Conservation (phyloP, 1,139 yeast species). For the Meyerozyma sp. region DNA sequence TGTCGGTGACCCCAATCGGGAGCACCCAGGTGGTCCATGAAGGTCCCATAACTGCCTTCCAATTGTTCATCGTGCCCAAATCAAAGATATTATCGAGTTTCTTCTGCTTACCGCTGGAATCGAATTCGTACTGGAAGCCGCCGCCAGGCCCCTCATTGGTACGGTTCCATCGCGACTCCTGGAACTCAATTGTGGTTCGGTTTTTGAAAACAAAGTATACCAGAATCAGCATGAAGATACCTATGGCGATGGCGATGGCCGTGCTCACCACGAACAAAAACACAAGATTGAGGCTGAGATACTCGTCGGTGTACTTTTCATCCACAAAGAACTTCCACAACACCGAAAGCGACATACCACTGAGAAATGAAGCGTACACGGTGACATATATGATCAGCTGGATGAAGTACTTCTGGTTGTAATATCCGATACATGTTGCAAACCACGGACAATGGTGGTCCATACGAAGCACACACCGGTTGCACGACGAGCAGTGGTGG, state of each 20-base stretch:
- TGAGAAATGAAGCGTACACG: conserved; percentile 38
- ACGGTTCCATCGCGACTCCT: conserved; percentile 47
- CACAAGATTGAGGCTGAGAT: conserved; percentile 56
- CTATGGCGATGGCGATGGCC: conserved; percentile 60
- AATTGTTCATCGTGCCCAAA: conserved; percentile 58
- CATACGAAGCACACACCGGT: conserved; percentile 66
- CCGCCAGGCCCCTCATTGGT: conserved; percentile 5
- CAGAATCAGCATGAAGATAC: conserved; percentile 55
- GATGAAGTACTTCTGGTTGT: conserved; percentile 72
- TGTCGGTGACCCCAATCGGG: conserved; percentile 43
- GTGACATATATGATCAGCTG: conserved; percentile 65
- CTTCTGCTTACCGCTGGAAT: conserved; percentile 19
- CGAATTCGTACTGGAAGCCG: conserved; percentile 31
- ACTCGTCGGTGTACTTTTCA: conserved; percentile 28
- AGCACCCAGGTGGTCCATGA: conserved; percentile 62
- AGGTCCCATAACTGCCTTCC: conserved; percentile 70
- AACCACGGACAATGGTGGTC: conserved; percentile 92
- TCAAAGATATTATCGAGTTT: conserved; percentile 67
- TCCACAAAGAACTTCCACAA: conserved; percentile 48
- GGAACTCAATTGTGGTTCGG: conserved; percentile 77
- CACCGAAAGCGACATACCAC: conserved; percentile 31
- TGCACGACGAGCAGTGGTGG: conserved; percentile 71
- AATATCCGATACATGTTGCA: conserved; percentile 78
- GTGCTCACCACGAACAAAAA: conserved; percentile 54
- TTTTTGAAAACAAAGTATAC: conserved; percentile 57